Percentiles rank a stretch among this genome's conserved stretches.
phyloP scores from a whole-genome alignment of 306 rosid genomes.

The Delonix regia region DNA sequence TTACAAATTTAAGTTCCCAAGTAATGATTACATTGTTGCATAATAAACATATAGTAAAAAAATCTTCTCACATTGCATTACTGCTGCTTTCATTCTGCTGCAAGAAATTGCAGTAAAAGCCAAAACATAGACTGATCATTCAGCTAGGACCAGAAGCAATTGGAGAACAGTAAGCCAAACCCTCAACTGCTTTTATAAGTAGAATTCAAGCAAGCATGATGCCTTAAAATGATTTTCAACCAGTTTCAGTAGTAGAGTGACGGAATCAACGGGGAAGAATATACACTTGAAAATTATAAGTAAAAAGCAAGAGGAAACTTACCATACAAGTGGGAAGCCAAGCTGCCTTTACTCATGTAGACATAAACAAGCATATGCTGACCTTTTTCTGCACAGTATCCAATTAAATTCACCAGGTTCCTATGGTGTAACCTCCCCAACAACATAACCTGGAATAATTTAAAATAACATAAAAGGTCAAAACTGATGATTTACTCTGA shows the following conservation, averaged over 20 bases:
- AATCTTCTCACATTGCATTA: neutral
- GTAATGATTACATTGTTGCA: neutral
- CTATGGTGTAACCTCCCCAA: conserved; percentile 97
- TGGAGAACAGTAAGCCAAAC: neutral
- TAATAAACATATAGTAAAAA: neutral
- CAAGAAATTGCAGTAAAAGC: neutral
- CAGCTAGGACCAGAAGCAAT: neutral
- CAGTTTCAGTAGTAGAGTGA: neutral
- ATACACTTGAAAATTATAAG: neutral
- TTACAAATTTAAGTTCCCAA: neutral
- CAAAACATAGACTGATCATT: neutral
- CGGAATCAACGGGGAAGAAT: neutral
- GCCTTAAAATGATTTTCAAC: neutral
- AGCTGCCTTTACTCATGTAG: conserved; percentile 90
- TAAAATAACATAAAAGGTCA: conserved; percentile 26
- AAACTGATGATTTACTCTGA: neutral
- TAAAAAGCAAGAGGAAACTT: conserved; percentile 41
- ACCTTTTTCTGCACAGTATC: conserved; percentile 91
- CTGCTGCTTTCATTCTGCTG: neutral
- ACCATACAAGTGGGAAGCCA: conserved; percentile 97
- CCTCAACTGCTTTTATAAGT: neutral
- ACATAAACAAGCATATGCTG: conserved; percentile 94
- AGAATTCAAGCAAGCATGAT: neutral
- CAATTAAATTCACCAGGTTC: conserved; percentile 89
- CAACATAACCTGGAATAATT: conserved; percentile 73